phyloP scores from a whole-genome alignment of 345 rosid species.

The Citropsis articulata region DNA sequence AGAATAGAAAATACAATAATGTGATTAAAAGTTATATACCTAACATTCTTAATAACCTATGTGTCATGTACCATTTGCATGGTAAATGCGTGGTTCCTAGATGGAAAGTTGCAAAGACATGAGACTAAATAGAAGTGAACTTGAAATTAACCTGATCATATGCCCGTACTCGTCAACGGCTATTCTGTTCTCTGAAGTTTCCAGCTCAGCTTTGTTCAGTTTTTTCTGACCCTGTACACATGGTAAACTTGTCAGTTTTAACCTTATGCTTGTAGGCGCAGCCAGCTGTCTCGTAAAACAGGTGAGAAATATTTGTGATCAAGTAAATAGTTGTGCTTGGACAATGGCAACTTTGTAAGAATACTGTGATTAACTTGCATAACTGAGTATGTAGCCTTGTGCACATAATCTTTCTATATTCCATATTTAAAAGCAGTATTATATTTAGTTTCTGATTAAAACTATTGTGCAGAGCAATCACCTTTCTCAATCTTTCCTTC shows the following conservation, averaged over 20 bases:
- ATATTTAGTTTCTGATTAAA: slow-evolving; percentile 4
- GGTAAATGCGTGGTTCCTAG: background rate
- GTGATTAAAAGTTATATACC: background rate
- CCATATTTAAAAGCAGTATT: background rate
- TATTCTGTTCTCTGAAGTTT: background rate
- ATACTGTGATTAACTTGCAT: background rate
- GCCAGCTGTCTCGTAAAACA: background rate
- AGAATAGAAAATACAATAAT: background rate
- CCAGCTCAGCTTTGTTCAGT: too few species aligned
- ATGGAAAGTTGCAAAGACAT: slow-evolving; percentile 3
- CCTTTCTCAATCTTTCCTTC: slow-evolving; percentile 28
- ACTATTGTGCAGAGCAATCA: slow-evolving; percentile 8
- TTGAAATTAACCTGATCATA: slow-evolving; percentile 9
- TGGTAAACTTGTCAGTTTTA: slow-evolving; percentile 4
- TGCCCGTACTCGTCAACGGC: slow-evolving; percentile 36
- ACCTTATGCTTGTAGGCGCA: background rate
- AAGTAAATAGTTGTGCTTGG: background rate
- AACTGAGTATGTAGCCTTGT: background rate
- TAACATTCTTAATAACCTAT: background rate
- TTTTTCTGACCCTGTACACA: slow-evolving; percentile 12
- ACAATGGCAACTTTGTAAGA: background rate
- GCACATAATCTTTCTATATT: background rate
- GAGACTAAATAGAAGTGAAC: background rate
- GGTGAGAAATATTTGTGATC: background rate
- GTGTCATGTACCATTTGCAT: background rate